phyloP scores from a whole-genome alignment of 2,329 filamentous ascomycete species.

The Colletotrichum viniferum region DNA sequence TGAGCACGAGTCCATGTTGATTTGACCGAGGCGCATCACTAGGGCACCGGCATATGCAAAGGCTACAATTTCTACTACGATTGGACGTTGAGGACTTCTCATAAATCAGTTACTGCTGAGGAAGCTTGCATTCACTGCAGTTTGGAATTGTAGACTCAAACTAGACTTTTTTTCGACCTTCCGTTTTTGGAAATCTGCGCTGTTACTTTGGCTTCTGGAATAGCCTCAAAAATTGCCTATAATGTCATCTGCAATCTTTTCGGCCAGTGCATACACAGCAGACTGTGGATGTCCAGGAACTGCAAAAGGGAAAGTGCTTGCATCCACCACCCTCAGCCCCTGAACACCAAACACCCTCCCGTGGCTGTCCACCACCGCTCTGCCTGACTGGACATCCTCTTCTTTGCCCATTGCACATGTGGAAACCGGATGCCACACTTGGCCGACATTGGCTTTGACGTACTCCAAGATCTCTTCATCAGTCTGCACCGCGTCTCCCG shows the following conservation, averaged over 20 bases:
- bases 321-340: conserved; percentile 25
- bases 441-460: conserved; percentile 41
- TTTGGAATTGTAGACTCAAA: too few species aligned
- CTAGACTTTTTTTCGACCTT: too few species aligned
- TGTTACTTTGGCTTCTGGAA: too few species aligned
- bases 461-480: conserved; percentile 46
- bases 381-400: conserved; percentile 42
- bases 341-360: conserved; percentile 22
- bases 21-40: too few species aligned
- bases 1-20: too few species aligned
- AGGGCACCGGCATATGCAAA: too few species aligned
- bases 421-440: conserved; percentile 57
- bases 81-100: too few species aligned
- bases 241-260: conserved; percentile 27
- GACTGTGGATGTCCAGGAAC: conserved; percentile 28
- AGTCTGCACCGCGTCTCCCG: conserved; percentile 39
- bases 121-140: too few species aligned
- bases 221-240: conserved; percentile 12
- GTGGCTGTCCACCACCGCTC: conserved; percentile 55
- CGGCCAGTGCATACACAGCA: conserved; percentile 26
- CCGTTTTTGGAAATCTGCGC: too few species aligned
- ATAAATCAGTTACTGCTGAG: too few species aligned
- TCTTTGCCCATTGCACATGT: conserved; percentile 59
- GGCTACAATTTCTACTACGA: too few species aligned
- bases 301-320: conserved; percentile 29